These are phyloP conservation scores for Penicillium occitanis DNA, from an alignment of 2,329 filamentous ascomycete species.

Conservation along the genomic window DNA sequence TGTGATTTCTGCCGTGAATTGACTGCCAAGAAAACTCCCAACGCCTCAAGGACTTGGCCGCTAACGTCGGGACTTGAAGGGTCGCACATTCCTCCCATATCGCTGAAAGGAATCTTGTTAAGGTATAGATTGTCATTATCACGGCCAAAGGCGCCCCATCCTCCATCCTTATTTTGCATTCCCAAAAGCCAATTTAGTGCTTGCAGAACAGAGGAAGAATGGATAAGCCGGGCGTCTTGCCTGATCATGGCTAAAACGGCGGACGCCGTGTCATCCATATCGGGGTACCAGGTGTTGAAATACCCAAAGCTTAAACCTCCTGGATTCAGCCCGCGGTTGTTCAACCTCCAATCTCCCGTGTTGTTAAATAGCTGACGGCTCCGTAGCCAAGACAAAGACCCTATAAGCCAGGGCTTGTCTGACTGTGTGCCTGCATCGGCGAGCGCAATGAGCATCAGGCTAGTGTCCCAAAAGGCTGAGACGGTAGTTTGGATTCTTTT, in stretches of 20 bases:
- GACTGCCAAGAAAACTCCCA: constrained; percentile 29
- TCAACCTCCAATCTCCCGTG: background rate
- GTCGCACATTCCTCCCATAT: constrained; percentile 39
- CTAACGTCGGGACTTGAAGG: constrained; percentile 37
- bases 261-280: background rate
- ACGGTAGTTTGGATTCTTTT: constrained; percentile 32
- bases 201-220: constrained; percentile 22
- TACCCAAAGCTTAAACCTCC: background rate
- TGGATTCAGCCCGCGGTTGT: background rate
- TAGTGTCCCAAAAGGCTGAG: constrained; percentile 39
- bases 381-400: background rate
- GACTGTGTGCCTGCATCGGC: constrained; percentile 8
- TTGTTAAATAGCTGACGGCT: background rate
- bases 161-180: constrained; percentile 42
- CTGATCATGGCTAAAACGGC: background rate
- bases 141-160: constrained; percentile 39
- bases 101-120: constrained; percentile 40
- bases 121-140: constrained; percentile 36
- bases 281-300: background rate
- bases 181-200: constrained; percentile 33
- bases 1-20: background rate
- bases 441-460: constrained; percentile 34
- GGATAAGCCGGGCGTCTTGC: background rate
- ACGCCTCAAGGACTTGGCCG: constrained; percentile 34
- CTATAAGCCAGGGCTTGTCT: background rate